Base-by-base conservation (phyloP, 2,329 filamentous ascomycete genomes). In the Aspergillus sp. region DNA sequence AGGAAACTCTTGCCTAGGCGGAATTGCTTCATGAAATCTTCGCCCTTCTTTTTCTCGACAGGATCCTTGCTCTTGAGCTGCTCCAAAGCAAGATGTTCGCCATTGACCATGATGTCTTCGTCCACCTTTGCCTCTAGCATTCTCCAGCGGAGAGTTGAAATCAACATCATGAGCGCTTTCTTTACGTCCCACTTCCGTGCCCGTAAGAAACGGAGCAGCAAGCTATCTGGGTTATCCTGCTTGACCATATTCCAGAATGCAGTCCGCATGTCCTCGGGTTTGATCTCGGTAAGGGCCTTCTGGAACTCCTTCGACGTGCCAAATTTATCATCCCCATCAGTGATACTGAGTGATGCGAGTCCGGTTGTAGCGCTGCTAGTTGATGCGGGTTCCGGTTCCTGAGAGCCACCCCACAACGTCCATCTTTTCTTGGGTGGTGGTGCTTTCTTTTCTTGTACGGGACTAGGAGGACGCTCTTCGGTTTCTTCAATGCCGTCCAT, bases 181-280 rank as follows among this genome's bases (percentile, higher is more conserved):
- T 96, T 89, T 17, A 96, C 87, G 70, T 99, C 91, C 95, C 95
- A 99, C 76, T 96, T 96, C 45, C 92, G 83, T n/a, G 92, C 92
- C 51, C 92, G 83, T 56, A 96, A 79, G 74, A 96, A 96, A 42
- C 92, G 86, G 56, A 96, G 78, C 15, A 93, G 78, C 17, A 96
- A 79, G 2, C 88, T 89, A 76, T 99, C 95, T 0, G 95, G 95
- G 71, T 98, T 86, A 70, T 99, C 95, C 68, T 95, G 89, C 79
- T 98, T 99, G 57, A 93, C 85, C 91, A 97, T 96, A 64, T 80
- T 84, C 95, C 95, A 98, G 70, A 98, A 89, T 0, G 92, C 88
- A 15, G 82, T 80, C 52, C 92, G 86, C 63, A 99, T 85, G 43
- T 89, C 83, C 67, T 96, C 91, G 0, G 93, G 90, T 0, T 86